Base-by-base conservation (phyloP, 192 early-diverging fungal species). In the Coemansia sp. region DNA sequence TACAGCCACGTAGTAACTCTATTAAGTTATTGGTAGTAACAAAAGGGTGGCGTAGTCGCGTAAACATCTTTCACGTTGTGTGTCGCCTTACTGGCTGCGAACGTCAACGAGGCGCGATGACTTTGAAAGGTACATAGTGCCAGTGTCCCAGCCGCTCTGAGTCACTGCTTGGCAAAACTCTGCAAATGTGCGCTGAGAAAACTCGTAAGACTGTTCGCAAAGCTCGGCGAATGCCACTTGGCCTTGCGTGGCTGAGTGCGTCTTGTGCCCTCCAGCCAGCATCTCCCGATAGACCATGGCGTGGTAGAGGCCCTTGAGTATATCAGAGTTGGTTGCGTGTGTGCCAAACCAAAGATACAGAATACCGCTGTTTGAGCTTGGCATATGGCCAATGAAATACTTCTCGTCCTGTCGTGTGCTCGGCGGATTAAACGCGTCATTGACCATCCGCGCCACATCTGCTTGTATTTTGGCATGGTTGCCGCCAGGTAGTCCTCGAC, bases 371-470 rank as follows among this genome's bases (percentile, higher is more conserved):
- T 23, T 37, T 3, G 68, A 63, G 32, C 35, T 26, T 17, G 52
- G 19, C 17, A 79, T 64, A 42, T 67, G 64, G 14, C 80, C 74
- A 49, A 74, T 60, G 59, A 74, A 82, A 26, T 82, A 81, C 13
- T 47, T 63, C 57, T 68, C 66, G 19, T 13, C 32, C 40, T 17
- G 55, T 46, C 23, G 21, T 43, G 8, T 35, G 0, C 17, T 32
- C 57, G 46, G 30, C 11, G 64, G 66, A 7, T 62, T 17, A 42
- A 82, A 77, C 8, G 72, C 75, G 44, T 46, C 38, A 19, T 19
- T 44, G 9, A 72, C 23, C 80, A 74, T 74, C 11, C 33, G 49
- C 43, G 68, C 63, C 61, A 66, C 59, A 7, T n/a, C 44, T 23
- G 10, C 30, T 33, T 62, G 44, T 6, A 4, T 37, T 19, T 50